Conservation (phyloP, 495 filamentous ascomycete species). For the Penicillium lagena region DNA sequence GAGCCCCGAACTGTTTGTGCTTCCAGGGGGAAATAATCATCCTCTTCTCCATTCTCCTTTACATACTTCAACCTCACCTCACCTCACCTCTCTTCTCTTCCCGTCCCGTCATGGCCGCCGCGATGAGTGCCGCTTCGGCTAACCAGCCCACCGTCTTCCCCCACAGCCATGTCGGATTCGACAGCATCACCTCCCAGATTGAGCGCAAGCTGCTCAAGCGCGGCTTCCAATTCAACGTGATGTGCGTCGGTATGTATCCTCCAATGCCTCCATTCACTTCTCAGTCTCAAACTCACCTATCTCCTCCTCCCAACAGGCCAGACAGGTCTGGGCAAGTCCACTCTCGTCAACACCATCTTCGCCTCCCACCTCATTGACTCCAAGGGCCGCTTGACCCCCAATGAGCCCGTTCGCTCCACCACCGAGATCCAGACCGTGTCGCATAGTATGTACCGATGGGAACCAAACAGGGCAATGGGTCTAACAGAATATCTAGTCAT, state of each 20-base stretch:
- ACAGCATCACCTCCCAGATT: conserved; percentile 97
- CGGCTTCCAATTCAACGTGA: conserved; percentile 99
- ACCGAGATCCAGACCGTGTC: conserved; percentile 97
- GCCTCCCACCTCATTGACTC: conserved; percentile 98
- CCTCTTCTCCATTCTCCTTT: too few species aligned
- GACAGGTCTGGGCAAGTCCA: conserved; percentile 97
- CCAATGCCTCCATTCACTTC: background rate
- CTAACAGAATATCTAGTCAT: conserved; percentile 57
- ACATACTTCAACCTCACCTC: too few species aligned
- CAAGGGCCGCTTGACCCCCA: conserved; percentile 86
- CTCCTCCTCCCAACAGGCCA: conserved; percentile 56
- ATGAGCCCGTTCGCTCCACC: conserved; percentile 88
- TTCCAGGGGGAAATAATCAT: conserved; percentile 23
- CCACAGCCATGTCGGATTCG: conserved; percentile 96
- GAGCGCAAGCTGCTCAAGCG: conserved; percentile 99
- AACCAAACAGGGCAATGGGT: conserved; percentile 6
- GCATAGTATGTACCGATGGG: conserved; percentile 55
- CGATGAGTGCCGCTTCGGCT: conserved; percentile 41
- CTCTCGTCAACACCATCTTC: conserved; percentile 99
- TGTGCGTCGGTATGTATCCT: conserved; percentile 85
- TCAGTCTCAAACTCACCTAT: background rate
- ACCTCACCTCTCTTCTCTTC: background rate
- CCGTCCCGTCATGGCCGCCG: conserved; percentile 42
- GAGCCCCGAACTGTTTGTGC: conserved; percentile 5
- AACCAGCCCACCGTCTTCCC: conserved; percentile 67